A percentile compares a stretch with the other conserved stretches of the same genome.
These are phyloP conservation scores for Monosporascus sp. DNA, from an alignment of 2,329 filamentous ascomycete genomes.

Conservation along the genomic window DNA sequence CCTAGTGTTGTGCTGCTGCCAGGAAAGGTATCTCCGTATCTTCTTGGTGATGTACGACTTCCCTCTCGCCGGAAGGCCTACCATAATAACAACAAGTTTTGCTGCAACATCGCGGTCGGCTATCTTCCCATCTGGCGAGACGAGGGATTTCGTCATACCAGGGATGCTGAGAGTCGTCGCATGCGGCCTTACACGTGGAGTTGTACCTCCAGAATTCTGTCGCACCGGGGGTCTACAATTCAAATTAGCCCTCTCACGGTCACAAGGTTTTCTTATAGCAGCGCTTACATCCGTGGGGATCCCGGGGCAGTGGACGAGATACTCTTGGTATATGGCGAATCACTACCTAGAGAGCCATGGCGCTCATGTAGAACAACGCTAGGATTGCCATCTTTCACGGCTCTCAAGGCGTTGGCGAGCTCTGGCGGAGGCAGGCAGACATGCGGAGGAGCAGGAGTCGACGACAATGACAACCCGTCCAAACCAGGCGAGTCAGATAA, in stretches of 20 bases:
- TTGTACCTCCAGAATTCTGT: slow-evolving; percentile 70
- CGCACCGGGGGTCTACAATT: slow-evolving; percentile 56
- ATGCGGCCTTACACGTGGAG: slow-evolving; percentile 72
- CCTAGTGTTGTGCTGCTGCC: slow-evolving; percentile 91
- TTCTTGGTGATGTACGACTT: slow-evolving; percentile 99
- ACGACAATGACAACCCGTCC: slow-evolving; percentile 8
- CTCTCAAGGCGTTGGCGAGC: slow-evolving; percentile 37
- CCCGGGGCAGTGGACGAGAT: slow-evolving; percentile 53
- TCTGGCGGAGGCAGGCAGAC: slow-evolving; percentile 24
- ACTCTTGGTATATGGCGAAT: slow-evolving; percentile 52
- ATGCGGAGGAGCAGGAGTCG: slow-evolving; percentile 22
- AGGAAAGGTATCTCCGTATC: slow-evolving; percentile 88
- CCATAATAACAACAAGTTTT: slow-evolving; percentile 98
- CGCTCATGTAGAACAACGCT: slow-evolving; percentile 23
- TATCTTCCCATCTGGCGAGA: slow-evolving; percentile 93
- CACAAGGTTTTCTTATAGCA: background rate
- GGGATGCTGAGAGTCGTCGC: slow-evolving; percentile 96
- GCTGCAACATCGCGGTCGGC: slow-evolving; percentile 89
- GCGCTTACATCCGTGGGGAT: slow-evolving; percentile 55
- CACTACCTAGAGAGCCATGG: slow-evolving; percentile 32
- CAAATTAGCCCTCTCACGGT: slow-evolving; percentile 8
- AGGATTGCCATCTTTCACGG: slow-evolving; percentile 38
- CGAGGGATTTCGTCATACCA: slow-evolving; percentile 89
- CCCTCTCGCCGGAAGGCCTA: slow-evolving; percentile 87
- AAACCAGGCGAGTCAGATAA: background rate